These are phyloP conservation scores for Eucalyptus paniculata DNA, from an alignment of 345 rosid genomes.

Conservation along the genomic window DNA sequence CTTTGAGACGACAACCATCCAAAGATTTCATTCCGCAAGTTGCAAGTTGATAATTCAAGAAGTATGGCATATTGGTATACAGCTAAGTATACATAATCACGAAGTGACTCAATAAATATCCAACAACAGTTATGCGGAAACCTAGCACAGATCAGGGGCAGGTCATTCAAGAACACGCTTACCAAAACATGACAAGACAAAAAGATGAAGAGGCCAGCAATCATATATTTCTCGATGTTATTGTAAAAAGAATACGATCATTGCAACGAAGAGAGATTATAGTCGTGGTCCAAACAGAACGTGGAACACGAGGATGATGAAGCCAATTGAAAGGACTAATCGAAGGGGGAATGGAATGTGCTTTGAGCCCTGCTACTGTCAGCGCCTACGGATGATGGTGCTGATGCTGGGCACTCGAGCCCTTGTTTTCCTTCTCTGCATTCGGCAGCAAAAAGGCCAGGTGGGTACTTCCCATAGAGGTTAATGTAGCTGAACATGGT, in stretches of 20 bases:
- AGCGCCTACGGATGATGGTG: slow-evolving; percentile 5
- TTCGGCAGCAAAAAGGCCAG: slow-evolving; percentile 48
- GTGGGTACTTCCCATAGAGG: slow-evolving; percentile 45
- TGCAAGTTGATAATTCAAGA: not conserved
- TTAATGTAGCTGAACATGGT: slow-evolving; percentile 63
- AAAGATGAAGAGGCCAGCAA: not conserved
- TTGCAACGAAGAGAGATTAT: not conserved
- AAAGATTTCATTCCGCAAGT: not conserved
- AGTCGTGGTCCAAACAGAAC: not conserved
- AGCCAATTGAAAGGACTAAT: not conserved
- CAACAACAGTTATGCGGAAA: not conserved
- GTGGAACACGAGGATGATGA: not conserved
- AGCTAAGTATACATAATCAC: not conserved
- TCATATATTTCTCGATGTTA: not conserved
- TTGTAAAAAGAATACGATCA: not conserved
- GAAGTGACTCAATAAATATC: not conserved
- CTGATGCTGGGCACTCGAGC: slow-evolving; percentile 28
- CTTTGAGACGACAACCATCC: not conserved
- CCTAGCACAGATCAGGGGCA: not conserved
- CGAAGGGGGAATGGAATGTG: not conserved
- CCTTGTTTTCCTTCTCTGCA: slow-evolving; percentile 44
- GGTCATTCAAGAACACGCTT: not conserved
- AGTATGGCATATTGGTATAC: not conserved
- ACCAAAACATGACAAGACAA: not conserved
- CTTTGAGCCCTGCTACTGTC: not conserved